A percentile compares a stretch with the other conserved stretches of the same genome.
phyloP scores from a whole-genome alignment of 768 basidiomycete genomes.

The Hysterangium stoloniferum region DNA sequence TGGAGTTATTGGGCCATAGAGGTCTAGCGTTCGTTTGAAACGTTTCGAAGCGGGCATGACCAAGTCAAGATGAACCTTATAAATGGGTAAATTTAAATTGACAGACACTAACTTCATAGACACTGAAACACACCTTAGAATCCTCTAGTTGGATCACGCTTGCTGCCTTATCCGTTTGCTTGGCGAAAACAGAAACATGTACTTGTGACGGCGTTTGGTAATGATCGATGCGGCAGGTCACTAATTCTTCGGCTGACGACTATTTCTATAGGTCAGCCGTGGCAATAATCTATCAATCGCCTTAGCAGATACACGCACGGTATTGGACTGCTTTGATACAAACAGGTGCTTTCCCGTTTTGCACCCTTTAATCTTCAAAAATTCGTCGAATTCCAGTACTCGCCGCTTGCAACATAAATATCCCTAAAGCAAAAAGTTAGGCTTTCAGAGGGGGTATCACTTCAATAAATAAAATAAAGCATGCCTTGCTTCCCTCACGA shows the following conservation, averaged over 20 bases:
- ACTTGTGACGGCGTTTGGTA: constrained; percentile 91
- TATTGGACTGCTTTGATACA: constrained; percentile 48
- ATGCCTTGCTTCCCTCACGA: constrained; percentile 93
- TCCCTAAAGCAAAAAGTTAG: constrained; percentile 44
- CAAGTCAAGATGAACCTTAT: constrained; percentile 72
- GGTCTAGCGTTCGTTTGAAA: constrained; percentile 63
- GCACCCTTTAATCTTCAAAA: constrained; percentile 90
- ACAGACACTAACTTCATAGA: neutral
- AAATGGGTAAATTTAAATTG: neutral
- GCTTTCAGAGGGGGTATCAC: constrained; percentile 1
- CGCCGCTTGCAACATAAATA: constrained; percentile 95
- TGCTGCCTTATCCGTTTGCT: constrained; percentile 72
- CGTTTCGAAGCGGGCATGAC: constrained; percentile 74
- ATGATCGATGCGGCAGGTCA: constrained; percentile 86
- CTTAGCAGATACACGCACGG: constrained; percentile 27
- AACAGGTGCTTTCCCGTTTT: constrained; percentile 88
- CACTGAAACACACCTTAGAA: constrained; percentile 44
- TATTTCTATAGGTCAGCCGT: too few relatives aligned
- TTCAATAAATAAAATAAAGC: too few relatives aligned
- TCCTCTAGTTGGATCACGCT: constrained; percentile 64
- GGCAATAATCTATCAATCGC: too few relatives aligned
- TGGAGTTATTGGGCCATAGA: constrained; percentile 82
- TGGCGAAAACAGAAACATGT: constrained; percentile 90
- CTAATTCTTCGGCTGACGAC: constrained; percentile 63
- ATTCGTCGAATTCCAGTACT: constrained; percentile 95